Base-by-base conservation (phyloP, 108 stramenopile species). In the Nannochloropsis oceanica region DNA sequence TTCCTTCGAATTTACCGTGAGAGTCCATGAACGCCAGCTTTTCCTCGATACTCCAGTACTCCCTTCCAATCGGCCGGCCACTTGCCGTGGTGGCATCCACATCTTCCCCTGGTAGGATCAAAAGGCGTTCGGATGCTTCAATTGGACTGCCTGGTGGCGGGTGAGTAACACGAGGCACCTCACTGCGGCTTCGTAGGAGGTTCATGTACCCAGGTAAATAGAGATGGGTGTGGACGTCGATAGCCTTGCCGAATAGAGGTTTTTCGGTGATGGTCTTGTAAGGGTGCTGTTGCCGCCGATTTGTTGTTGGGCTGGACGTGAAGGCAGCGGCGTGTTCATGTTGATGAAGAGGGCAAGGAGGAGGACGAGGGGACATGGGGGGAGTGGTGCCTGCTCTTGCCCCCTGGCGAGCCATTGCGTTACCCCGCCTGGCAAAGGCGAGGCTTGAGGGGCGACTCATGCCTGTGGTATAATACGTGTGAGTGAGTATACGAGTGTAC, bases 161-260 rank as follows among this genome's bases (percentile, higher is more conserved):
- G 24, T 3, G 9, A 73, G 10, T 42, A 12, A 86, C 83, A 11
- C 43, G 27, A 11, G 89, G 89, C 12, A 89, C 59, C 14, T 82
- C 44, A 11, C 22, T n/a, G 0, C 85, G 89, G 26, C 13, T 11
- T 43, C 85, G 25, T 10, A 86, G 85, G 13, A 85, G 46, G 12
- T 89, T 26, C 89, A 89, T 86, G 83, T 89, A 89, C n/a, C 85
- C 20, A n/a, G 89, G 89, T 13, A 85, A 26, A 50, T 89, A 89
- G 82, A 86, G 22, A 79, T 89, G 89, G 27, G 89, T 89, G 83
- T 89, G 89, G 25, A 89, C 89, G 44, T 89, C 89, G 27, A 89
- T 84, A 43, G 34, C 25, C n/a, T 27, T 81, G 18, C 59, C 59
- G 59, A 73, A 73, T 8, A n/a, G 22, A 5, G 59, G 22, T n/a